Conservation (phyloP, 805 yeast species). For the Grigorovia humatica region DNA sequence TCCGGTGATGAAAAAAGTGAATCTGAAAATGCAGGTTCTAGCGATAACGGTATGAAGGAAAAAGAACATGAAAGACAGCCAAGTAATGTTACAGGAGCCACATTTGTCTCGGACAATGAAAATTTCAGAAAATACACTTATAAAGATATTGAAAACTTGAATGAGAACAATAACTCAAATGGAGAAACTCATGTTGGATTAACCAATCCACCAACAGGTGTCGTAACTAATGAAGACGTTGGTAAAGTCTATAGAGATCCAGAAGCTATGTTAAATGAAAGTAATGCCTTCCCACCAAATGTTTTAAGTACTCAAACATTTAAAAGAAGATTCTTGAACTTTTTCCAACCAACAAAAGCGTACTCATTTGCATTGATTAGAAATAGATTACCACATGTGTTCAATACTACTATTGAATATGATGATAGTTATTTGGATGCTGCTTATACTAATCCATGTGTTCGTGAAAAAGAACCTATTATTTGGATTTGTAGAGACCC, state of each 20-base stretch:
- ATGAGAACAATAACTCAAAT: background rate
- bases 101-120: slow-evolving; percentile 23
- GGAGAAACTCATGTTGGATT: background rate
- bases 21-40: background rate
- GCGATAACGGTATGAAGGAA: background rate
- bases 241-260: slow-evolving; percentile 19
- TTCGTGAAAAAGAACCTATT: slow-evolving; percentile 34
- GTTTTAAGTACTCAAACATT: slow-evolving; percentile 9
- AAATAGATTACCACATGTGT: slow-evolving; percentile 27
- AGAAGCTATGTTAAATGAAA: slow-evolving; percentile 12
- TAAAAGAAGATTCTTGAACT: slow-evolving; percentile 22
- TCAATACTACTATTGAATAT: slow-evolving; percentile 28
- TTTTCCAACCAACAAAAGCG: slow-evolving; percentile 38
- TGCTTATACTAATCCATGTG: slow-evolving; percentile 26
- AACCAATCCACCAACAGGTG: slow-evolving; percentile 5
- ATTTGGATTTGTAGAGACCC: slow-evolving; percentile 66
- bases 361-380: slow-evolving; percentile 40
- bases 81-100: slow-evolving; percentile 7
- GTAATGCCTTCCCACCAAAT: slow-evolving; percentile 21
- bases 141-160: slow-evolving; percentile 9
- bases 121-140: slow-evolving; percentile 19
- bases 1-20: background rate
- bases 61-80: slow-evolving; percentile 2
- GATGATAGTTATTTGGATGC: slow-evolving; percentile 22
- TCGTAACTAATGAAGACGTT: slow-evolving; percentile 16